A percentile compares a stretch with the other conserved stretches of the same genome.
These are phyloP conservation scores for Alectoria sarmentosa DNA, from an alignment of 495 filamentous ascomycete genomes.

Conservation along the genomic window DNA sequence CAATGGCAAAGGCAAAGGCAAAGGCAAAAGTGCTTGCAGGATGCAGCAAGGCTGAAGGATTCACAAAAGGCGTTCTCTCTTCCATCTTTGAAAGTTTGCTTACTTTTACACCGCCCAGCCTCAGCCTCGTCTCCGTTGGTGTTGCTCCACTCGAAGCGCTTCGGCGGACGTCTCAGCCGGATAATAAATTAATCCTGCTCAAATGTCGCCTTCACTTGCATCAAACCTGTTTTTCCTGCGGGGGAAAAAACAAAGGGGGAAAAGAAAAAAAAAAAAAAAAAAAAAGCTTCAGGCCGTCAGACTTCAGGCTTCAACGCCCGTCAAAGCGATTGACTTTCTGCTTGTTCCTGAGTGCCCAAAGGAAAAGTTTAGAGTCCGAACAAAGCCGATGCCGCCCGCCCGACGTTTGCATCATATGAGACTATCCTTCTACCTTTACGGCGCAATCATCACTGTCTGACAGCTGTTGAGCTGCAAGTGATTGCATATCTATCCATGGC, in stretches of 20 bases:
- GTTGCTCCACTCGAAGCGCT: neutral
- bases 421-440: neutral
- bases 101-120: slow-evolving; percentile 1
- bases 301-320: neutral
- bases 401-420: slow-evolving; percentile 6
- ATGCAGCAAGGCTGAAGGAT: slow-evolving; percentile 1
- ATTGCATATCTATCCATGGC: neutral
- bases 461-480: neutral
- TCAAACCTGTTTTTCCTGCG: neutral
- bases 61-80: neutral
- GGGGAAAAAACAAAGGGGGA: too few species aligned
- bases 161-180: neutral
- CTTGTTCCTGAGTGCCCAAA: slow-evolving; percentile 7
- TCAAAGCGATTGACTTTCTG: slow-evolving; percentile 6
- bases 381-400: slow-evolving; percentile 15
- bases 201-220: slow-evolving; percentile 4
- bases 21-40: too few species aligned
- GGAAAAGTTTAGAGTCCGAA: neutral
- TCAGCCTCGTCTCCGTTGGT: neutral
- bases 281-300: neutral
- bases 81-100: neutral
- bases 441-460: neutral
- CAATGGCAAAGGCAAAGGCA: too few species aligned
- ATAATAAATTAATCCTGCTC: slow-evolving; percentile 5
- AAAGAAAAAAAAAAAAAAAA: neutral